Conservation (phyloP, 495 filamentous ascomycete species). For the Penicillium bovifimosum region DNA sequence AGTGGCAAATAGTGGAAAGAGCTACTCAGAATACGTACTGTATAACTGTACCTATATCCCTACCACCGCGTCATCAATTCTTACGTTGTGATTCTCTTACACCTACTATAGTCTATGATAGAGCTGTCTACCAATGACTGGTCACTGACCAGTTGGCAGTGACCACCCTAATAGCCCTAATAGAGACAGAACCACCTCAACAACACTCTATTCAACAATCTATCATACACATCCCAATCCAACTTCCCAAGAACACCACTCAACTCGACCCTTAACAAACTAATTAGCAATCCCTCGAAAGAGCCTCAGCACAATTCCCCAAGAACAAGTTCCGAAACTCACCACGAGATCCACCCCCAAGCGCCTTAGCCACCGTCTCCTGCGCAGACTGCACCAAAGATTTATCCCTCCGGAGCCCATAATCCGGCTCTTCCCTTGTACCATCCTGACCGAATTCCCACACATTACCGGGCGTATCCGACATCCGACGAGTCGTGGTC, state of each 20-base stretch:
- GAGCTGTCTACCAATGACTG: no score
- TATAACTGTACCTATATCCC: no score
- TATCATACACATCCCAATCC: background rate
- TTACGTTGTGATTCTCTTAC: no score
- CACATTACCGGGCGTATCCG: conserved; percentile 18
- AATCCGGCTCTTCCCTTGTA: conserved; percentile 1
- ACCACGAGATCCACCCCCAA: conserved; percentile 27
- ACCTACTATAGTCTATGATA: no score
- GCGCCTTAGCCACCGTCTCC: conserved; percentile 24
- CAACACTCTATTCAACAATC: background rate
- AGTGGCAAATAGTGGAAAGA: no score
- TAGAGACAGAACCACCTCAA: no score
- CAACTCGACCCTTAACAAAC: background rate
- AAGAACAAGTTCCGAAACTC: background rate
- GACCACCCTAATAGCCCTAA: no score
- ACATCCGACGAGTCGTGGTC: conserved; percentile 23
- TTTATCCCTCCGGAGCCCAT: conserved; percentile 3
- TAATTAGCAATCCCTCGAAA: background rate
- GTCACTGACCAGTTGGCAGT: no score
- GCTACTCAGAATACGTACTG: no score
- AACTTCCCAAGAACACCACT: background rate
- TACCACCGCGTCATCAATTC: no score
- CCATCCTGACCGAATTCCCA: conserved; percentile 3
- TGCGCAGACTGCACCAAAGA: conserved; percentile 17
- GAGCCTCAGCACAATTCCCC: no score